A percentile compares a stretch with the other conserved stretches of the same genome.
phyloP scores from a whole-genome alignment of 169 alveolate species.

The Plasmodium coatneyi region DNA sequence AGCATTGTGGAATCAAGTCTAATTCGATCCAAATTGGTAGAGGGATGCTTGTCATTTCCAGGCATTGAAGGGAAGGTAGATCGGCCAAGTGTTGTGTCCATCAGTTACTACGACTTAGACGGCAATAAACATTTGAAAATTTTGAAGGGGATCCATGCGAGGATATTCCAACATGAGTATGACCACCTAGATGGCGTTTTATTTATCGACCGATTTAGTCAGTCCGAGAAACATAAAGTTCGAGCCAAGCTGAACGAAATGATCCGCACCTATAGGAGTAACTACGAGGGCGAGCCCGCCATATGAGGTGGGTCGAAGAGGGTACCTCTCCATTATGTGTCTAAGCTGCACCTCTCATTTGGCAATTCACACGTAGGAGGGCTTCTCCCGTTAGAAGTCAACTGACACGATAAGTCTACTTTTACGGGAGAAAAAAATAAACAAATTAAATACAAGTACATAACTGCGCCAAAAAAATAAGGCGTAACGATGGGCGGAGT shows the following conservation, averaged over 20 bases:
- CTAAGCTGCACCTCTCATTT: not conserved
- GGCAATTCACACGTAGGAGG: not conserved
- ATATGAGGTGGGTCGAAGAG: not conserved
- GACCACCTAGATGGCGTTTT: conserved; percentile 75
- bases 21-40: conserved; percentile 3
- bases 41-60: conserved; percentile 76
- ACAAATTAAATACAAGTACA: not conserved
- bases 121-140: conserved; percentile 37
- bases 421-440: not conserved
- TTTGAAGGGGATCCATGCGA: conserved; percentile 72
- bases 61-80: conserved; percentile 67
- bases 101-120: conserved; percentile 41
- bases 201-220: conserved; percentile 65
- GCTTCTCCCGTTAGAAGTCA: not conserved
- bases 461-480: not conserved
- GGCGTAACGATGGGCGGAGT: not conserved
- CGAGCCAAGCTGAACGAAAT: conserved; percentile 29
- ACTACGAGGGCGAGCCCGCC: conserved; percentile 27
- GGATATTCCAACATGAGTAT: conserved; percentile 73
- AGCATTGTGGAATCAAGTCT: conserved; percentile 33
- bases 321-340: not conserved
- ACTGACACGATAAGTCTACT: not conserved
- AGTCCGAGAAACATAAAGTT: conserved; percentile 23
- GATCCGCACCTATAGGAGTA: conserved; percentile 39
- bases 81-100: conserved; percentile 33